Percentiles rank a stretch among this genome's conserved stretches.
Conservation (phyloP, 352 stramenopile genomes). For the Hyphochytrium catenoides region DNA sequence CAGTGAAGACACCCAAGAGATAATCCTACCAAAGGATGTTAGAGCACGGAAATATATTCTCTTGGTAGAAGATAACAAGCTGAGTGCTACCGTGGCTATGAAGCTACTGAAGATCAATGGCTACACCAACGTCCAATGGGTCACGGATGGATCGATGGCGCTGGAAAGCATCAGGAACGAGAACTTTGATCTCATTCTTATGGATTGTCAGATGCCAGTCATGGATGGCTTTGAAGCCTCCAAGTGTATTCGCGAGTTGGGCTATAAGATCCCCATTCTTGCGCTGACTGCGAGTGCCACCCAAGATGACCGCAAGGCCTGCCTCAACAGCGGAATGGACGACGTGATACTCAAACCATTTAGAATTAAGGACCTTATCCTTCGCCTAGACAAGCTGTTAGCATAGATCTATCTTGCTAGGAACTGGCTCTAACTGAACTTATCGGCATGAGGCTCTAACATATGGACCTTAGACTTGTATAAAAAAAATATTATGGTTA, state of each 20-base stretch:
- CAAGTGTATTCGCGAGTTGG: slow-evolving; percentile 18
- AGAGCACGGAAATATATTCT: too few relatives aligned
- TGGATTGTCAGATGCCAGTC: slow-evolving; percentile 32
- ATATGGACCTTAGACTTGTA: too few relatives aligned
- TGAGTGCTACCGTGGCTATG: slow-evolving; percentile 68
- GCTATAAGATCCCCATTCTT: slow-evolving; percentile 30
- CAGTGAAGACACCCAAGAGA: too few relatives aligned
- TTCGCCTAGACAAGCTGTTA: too few relatives aligned
- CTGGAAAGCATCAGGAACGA: slow-evolving; percentile 15
- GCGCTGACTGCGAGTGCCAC: slow-evolving; percentile 38
- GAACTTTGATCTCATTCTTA: slow-evolving; percentile 19
- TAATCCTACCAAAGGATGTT: too few relatives aligned
- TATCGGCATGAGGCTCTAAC: too few relatives aligned
- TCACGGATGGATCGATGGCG: slow-evolving; percentile 12
- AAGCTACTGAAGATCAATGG: too few relatives aligned
- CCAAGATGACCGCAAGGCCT: slow-evolving; percentile 42
- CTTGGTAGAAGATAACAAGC: slow-evolving; percentile 60
- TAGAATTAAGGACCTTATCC: too few relatives aligned
- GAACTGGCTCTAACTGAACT: too few relatives aligned
- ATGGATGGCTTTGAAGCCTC: slow-evolving; percentile 24
- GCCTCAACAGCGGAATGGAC: slow-evolving; percentile 31
- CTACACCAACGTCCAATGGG: neutral
- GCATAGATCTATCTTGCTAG: too few relatives aligned
- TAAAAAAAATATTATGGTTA: too few relatives aligned
- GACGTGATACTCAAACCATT: slow-evolving; percentile 54